Conservation (phyloP, 148 eudicot genomes). For the Spergularia bocconei region DNA sequence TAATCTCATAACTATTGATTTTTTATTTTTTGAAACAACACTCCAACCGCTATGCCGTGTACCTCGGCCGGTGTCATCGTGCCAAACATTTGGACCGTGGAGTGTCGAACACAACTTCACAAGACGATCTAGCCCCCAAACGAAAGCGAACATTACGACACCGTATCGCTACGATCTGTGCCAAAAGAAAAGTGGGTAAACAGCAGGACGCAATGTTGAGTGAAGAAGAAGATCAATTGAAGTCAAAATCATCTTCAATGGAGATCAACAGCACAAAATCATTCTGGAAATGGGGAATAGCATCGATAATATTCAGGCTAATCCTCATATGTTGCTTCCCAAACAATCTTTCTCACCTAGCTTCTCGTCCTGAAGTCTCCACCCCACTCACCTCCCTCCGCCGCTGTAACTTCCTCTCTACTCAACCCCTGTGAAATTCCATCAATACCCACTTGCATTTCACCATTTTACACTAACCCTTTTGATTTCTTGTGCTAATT, state of each 20-base stretch:
- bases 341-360: slow-evolving; percentile 40
- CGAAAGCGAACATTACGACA: too few relatives aligned
- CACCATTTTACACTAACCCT: not conserved
- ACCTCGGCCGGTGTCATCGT: too few relatives aligned
- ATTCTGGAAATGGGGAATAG: slow-evolving; percentile 72
- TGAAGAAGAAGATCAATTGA: not conserved
- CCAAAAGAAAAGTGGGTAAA: not conserved
- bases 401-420: slow-evolving; percentile 52
- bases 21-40: too few relatives aligned
- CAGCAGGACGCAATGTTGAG: not conserved
- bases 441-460: not conserved
- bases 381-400: slow-evolving; percentile 93
- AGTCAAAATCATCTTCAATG: slow-evolving; percentile 7
- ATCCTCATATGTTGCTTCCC: slow-evolving; percentile 60
- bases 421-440: not conserved
- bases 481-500: not conserved
- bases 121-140: too few relatives aligned
- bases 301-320: slow-evolving; percentile 56
- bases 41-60: too few relatives aligned
- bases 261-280: slow-evolving; percentile 23
- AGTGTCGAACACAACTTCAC: too few relatives aligned
- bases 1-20: too few relatives aligned
- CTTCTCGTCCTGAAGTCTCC: slow-evolving; percentile 89
- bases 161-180: too few relatives aligned
- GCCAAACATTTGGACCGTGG: too few relatives aligned